Evolutionary conservation across 2,329 filamentous ascomycete species (phyloP).

Genomic region (Zopfia rhizophila): DNA sequence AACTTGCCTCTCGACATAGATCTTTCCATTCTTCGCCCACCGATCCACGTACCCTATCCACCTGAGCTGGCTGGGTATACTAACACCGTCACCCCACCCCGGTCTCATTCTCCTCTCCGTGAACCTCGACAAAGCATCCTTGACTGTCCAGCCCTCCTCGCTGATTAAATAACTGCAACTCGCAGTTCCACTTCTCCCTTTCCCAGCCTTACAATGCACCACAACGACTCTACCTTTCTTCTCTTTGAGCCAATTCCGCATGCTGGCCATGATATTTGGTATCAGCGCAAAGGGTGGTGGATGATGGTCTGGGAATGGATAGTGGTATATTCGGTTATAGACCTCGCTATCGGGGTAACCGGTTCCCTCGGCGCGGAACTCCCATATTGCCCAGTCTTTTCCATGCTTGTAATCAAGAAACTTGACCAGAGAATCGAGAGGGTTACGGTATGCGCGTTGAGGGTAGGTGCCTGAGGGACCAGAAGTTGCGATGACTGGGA

Average conservation of each 20-base stretch:
- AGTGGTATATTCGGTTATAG: constrained; percentile 85
- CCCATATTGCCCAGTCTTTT: constrained; percentile 92
- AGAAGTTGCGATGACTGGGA: constrained; percentile 74
- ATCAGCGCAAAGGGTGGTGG: constrained; percentile 92
- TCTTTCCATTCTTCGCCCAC: constrained; percentile 80
- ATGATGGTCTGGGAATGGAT: constrained; percentile 97
- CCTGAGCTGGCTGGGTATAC: constrained; percentile 89
- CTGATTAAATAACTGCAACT: constrained; percentile 90
- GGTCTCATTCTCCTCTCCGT: constrained; percentile 90
- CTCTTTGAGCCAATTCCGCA: constrained; percentile 82
- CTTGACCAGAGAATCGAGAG: constrained; percentile 83
- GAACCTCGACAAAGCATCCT: constrained; percentile 73
- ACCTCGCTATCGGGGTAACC: constrained; percentile 94
- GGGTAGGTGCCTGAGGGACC: constrained; percentile 91
- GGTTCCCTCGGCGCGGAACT: constrained; percentile 95
- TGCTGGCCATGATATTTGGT: constrained; percentile 88
- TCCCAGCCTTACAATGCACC: constrained; percentile 97
- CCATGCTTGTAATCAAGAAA: constrained; percentile 87
- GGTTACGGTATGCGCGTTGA: constrained; percentile 92
- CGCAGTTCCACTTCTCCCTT: constrained; percentile 89
- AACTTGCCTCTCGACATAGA: constrained; percentile 82
- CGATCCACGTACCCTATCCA: constrained; percentile 90
- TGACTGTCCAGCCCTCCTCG: constrained; percentile 77
- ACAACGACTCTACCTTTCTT: constrained; percentile 76
- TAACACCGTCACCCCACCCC: constrained; percentile 87